phyloP scores from a whole-genome alignment of 2,329 filamentous ascomycete genomes.

The Domatiomyces globalis region DNA sequence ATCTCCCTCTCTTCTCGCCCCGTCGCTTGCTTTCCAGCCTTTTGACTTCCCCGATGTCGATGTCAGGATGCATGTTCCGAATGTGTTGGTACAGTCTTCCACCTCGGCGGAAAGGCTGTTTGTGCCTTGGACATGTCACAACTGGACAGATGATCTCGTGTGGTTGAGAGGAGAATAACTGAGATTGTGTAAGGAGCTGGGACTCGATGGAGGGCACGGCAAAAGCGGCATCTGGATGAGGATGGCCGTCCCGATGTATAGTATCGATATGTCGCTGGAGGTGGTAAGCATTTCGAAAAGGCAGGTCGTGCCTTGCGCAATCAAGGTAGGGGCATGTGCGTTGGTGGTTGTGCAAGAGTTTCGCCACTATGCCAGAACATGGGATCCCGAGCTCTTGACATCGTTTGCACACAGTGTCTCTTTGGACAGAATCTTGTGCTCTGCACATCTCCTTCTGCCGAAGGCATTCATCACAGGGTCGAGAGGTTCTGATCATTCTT shows the following conservation, averaged over 20 bases:
- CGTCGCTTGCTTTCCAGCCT: constrained; percentile 5
- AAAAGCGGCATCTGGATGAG: background rate
- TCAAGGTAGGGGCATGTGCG: constrained; percentile 10
- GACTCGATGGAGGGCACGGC: background rate
- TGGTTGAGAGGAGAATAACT: background rate
- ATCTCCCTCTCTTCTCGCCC: constrained; percentile 10
- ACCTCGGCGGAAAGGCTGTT: constrained; percentile 8
- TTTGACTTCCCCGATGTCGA: constrained; percentile 15
- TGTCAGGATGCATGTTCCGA: constrained; percentile 14
- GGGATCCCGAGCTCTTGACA: constrained; percentile 1
- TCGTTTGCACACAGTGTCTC: constrained; percentile 3
- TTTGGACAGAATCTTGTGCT: background rate
- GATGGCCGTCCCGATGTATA: constrained; percentile 3
- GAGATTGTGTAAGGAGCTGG: background rate
- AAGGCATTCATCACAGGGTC: constrained; percentile 5
- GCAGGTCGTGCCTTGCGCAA: constrained; percentile 10
- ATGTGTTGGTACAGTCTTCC: constrained; percentile 16
- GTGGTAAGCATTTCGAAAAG: constrained; percentile 12
- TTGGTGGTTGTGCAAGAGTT: background rate
- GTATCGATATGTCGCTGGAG: constrained; percentile 12
- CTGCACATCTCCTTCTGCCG: constrained; percentile 2
- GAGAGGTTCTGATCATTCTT: constrained; percentile 5
- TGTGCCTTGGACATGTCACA: constrained; percentile 6
- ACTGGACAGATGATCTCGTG: constrained; percentile 11
- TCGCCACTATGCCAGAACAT: constrained; percentile 8